Conservation (phyloP, 306 rosid species). For the Luffa aegyptiaca region DNA sequence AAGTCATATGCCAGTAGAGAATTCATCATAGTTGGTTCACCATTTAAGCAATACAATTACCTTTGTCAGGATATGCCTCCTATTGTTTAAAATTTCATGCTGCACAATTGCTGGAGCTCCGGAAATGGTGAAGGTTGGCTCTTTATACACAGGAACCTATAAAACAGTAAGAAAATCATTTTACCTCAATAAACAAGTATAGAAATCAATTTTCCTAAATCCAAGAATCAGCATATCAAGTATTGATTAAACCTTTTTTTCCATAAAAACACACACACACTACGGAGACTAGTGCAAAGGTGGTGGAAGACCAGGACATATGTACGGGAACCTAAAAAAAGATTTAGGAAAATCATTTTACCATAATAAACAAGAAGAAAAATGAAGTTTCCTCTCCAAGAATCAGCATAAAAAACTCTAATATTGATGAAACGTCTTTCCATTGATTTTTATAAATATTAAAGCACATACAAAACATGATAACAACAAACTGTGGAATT, state of each 20-base stretch:
- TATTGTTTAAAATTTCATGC: slow-evolving; percentile 88
- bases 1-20: background rate
- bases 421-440: background rate
- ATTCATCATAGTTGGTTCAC: background rate
- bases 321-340: slow-evolving; percentile 57
- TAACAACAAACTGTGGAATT: background rate
- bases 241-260: background rate
- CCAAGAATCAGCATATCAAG: background rate
- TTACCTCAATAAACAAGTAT: slow-evolving; percentile 6
- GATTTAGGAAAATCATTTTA: slow-evolving; percentile 3
- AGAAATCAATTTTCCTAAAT: slow-evolving; percentile 9
- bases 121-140: slow-evolving; percentile 56
- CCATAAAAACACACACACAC: background rate
- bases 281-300: background rate
- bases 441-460: background rate
- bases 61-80: slow-evolving; percentile 93
- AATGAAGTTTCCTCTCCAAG: slow-evolving; percentile 2
- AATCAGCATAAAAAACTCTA: background rate
- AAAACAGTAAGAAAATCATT: slow-evolving; percentile 14
- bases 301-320: slow-evolving; percentile 9
- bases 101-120: slow-evolving; percentile 90
- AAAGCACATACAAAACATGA: background rate
- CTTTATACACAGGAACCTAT: slow-evolving; percentile 87
- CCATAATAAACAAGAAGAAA: background rate
- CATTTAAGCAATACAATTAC: slow-evolving; percentile 29